Evolutionary conservation across 192 early-diverging fungal genomes (phyloP), one percentile per base, ranked within the genome.

Genomic region (Entomortierella lignicola): DNA sequence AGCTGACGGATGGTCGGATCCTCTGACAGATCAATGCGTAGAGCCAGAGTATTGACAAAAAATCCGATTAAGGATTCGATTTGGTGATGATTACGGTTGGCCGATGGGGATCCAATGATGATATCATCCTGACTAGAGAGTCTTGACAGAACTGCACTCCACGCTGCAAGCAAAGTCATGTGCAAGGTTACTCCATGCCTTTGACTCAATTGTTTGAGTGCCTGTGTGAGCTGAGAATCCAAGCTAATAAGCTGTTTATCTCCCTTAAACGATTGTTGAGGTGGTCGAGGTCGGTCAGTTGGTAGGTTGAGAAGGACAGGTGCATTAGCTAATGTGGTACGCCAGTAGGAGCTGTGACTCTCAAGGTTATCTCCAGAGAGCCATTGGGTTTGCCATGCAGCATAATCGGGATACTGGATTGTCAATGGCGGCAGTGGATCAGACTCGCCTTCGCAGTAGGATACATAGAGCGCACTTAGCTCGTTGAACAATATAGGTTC

Each of bases 41-140:
- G 43, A 23, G 31, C 41, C 4, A 60, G 41, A 2, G 59, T 42
- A 1, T 60, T 44, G 41, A 44, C 31, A 26, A 44, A 60, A 25
- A 44, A 29, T 60, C 41, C 41, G 1, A 60, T 60, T 41, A 60
- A 20, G 41, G 7, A 41, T 42, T 60, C 59, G 8, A 60, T n/a
- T 29, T 60, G n/a, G 3, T 37, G 59, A 25, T 32, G 59, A 25
- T 32, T 26, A 2, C 42, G 41, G n/a, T 60, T 44, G 25, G 59
- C 26, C 8, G 41, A 2, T 20, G 41, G 25, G 15, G 42, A 26
- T 17, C 59, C 59, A 17, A 60, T 44, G 20, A 60, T 12, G 1
- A 60, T 23, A 60, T 42, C 37, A 7, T 60, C 59, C n/a, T 60
- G 59, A 15, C 59, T 25, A 41, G 50, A 73, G 29, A 30, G 71